These are phyloP conservation scores for Coniella vitis DNA, from an alignment of 2,329 filamentous ascomycete genomes.

Conservation along the genomic window DNA sequence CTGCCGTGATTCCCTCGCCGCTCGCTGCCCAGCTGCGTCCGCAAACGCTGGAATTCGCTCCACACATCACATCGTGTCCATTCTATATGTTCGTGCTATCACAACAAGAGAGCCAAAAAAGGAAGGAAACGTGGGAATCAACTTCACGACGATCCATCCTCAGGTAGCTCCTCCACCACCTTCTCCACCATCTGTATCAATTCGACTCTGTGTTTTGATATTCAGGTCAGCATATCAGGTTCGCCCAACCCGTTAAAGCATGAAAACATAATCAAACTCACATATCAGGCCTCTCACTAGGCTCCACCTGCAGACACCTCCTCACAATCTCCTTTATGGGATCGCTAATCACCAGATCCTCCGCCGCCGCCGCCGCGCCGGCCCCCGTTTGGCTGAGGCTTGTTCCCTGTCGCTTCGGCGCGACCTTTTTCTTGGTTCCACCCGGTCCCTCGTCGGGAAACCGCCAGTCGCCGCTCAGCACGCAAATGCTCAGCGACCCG, in stretches of 20 bases:
- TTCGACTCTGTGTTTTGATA: slow-evolving; percentile 44
- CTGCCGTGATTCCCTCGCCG: no score
- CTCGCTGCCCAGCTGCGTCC: no score
- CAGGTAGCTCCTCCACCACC: slow-evolving; percentile 61
- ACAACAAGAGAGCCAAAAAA: no score
- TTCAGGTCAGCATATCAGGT: background rate
- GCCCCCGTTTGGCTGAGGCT: slow-evolving; percentile 22
- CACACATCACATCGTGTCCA: background rate
- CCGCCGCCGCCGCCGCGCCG: slow-evolving; percentile 25
- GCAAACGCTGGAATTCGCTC: background rate
- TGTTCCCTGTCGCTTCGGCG: slow-evolving; percentile 22
- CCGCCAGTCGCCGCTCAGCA: slow-evolving; percentile 89
- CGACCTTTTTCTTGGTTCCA: slow-evolving; percentile 39
- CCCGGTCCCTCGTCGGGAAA: slow-evolving; percentile 81
- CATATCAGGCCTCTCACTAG: slow-evolving; percentile 79
- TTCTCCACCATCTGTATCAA: slow-evolving; percentile 72
- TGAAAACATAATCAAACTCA: slow-evolving; percentile 1
- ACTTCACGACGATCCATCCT: slow-evolving; percentile 36
- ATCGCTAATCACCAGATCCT: slow-evolving; percentile 62
- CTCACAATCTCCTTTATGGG: slow-evolving; percentile 81
- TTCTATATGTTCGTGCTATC: no score
- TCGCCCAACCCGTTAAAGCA: no score
- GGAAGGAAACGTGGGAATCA: no score
- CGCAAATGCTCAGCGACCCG: slow-evolving; percentile 85
- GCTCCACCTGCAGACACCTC: slow-evolving; percentile 80